Evolutionary conservation across 306 rosid species (phyloP).

Genomic region (Hippophae gyantsensis): DNA sequence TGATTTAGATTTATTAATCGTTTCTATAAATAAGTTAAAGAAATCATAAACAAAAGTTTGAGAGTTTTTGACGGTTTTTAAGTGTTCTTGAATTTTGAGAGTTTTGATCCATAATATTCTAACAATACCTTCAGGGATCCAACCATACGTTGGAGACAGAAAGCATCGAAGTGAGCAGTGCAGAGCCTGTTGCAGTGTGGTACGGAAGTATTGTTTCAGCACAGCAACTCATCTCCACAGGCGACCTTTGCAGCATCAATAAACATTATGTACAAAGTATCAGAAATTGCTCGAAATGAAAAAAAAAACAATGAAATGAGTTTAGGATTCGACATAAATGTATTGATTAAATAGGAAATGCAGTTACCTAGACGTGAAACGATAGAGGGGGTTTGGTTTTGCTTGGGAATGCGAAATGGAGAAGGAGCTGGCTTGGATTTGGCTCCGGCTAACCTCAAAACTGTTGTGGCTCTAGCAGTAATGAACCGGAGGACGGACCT

Average conservation of each 20-base stretch:
- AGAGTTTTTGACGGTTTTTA: no score
- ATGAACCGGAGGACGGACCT: constrained; percentile 70
- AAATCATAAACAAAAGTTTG: no score
- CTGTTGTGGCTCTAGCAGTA: constrained; percentile 25
- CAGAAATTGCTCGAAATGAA: not conserved
- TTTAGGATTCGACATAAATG: no score
- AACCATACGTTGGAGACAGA: constrained; percentile 62
- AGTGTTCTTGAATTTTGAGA: no score
- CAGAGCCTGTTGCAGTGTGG: constrained; percentile 83
- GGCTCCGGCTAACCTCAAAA: constrained; percentile 38
- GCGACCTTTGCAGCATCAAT: constrained; percentile 38
- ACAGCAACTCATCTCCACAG: constrained; percentile 69
- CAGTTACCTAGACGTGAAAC: constrained; percentile 54
- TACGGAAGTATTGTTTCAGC: constrained; percentile 80
- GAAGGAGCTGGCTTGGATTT: constrained; percentile 35
- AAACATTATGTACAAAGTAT: no score
- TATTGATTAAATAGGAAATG: no score
- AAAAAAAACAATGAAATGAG: no score
- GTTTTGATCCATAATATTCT: no score
- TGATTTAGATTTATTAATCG: no score
- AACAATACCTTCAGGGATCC: constrained; percentile 94
- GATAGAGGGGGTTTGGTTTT: constrained; percentile 40
- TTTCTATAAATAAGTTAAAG: no score
- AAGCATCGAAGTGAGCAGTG: constrained; percentile 83
- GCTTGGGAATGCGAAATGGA: constrained; percentile 42